phyloP scores from a whole-genome alignment of 176 grass and related monocot genomes.

The Canna indica region DNA sequence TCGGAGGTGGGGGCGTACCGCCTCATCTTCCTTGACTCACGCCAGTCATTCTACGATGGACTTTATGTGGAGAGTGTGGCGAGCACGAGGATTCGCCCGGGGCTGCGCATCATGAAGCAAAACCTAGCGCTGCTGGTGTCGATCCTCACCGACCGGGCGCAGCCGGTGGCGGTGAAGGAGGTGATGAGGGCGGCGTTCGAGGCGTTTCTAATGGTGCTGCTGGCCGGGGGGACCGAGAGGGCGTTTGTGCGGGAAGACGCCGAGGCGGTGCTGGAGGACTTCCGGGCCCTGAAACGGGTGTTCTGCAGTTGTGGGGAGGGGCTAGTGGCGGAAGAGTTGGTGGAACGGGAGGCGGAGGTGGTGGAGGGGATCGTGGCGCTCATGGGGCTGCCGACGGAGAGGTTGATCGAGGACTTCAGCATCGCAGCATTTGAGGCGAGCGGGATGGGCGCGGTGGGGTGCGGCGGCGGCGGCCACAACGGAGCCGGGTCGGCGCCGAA shows the following conservation, averaged over 20 bases:
- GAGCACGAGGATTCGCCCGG: not conserved
- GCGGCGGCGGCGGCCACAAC: not conserved
- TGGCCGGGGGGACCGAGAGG: not conserved
- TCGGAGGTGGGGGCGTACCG: slow-evolving; percentile 11
- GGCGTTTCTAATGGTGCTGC: slow-evolving; percentile 9
- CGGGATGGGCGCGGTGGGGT: not conserved
- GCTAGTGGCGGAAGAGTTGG: slow-evolving; percentile 11
- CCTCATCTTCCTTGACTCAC: slow-evolving; percentile 19
- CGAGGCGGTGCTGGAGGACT: slow-evolving; percentile 8
- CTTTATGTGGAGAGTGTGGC: not conserved
- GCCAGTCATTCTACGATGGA: slow-evolving; percentile 5
- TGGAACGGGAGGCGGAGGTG: slow-evolving; percentile 7
- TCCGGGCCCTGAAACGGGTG: slow-evolving; percentile 3
- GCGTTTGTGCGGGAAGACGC: not conserved
- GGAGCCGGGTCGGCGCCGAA: not conserved
- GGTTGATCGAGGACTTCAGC: slow-evolving; percentile 16
- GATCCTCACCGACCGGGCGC: slow-evolving; percentile 9
- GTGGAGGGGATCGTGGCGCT: slow-evolving; percentile 14
- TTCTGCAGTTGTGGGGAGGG: slow-evolving; percentile 10
- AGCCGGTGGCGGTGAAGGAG: slow-evolving; percentile 11
- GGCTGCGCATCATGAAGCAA: slow-evolving; percentile 3
- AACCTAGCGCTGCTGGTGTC: slow-evolving; percentile 14
- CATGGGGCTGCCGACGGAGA: slow-evolving; percentile 12
- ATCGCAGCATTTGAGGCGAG: slow-evolving; percentile 10
- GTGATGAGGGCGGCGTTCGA: slow-evolving; percentile 15